phyloP scores from a whole-genome alignment of 1,284 basidiomycete species.

The Rhodotorula sp. region DNA sequence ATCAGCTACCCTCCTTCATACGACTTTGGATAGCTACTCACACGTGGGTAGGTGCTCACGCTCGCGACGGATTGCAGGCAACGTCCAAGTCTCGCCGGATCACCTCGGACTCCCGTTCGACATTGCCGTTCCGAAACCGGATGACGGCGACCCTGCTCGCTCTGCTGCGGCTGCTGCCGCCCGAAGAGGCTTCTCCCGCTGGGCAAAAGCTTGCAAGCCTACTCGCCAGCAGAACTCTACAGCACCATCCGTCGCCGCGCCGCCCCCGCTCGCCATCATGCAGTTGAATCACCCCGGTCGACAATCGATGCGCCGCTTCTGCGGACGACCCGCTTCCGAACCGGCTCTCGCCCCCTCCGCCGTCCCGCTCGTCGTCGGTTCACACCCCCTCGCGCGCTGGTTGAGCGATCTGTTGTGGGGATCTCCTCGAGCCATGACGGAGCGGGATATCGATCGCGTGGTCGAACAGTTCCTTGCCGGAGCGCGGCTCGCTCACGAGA shows the following conservation, averaged over 20 bases:
- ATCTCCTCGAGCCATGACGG: slow-evolving; percentile 62
- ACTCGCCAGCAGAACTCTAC: not conserved
- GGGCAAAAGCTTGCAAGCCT: not conserved
- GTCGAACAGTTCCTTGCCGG: slow-evolving; percentile 68
- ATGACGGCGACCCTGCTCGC: no score
- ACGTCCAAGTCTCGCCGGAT: slow-evolving; percentile 68
- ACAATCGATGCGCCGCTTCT: slow-evolving; percentile 67
- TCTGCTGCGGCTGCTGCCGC: slow-evolving; percentile 46
- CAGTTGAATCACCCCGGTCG: slow-evolving; percentile 85
- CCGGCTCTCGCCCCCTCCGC: slow-evolving; percentile 72
- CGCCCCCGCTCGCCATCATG: slow-evolving; percentile 54
- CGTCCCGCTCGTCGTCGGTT: slow-evolving; percentile 56
- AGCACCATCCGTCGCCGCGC: not conserved
- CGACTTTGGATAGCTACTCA: slow-evolving; percentile 13
- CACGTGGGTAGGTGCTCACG: not conserved
- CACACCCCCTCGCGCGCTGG: slow-evolving; percentile 51
- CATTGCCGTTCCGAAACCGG: slow-evolving; percentile 59
- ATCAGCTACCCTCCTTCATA: not conserved
- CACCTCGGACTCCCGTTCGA: slow-evolving; percentile 82
- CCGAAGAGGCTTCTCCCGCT: not conserved
- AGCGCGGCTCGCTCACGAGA: slow-evolving; percentile 62
- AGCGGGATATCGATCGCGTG: slow-evolving; percentile 62
- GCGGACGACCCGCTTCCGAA: slow-evolving; percentile 62
- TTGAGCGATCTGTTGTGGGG: slow-evolving; percentile 62
- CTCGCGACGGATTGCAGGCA: slow-evolving; percentile 54